These are phyloP conservation scores for Amorphotheca resinae DNA, from an alignment of 495 filamentous ascomycete species.

Conservation along the genomic window DNA sequence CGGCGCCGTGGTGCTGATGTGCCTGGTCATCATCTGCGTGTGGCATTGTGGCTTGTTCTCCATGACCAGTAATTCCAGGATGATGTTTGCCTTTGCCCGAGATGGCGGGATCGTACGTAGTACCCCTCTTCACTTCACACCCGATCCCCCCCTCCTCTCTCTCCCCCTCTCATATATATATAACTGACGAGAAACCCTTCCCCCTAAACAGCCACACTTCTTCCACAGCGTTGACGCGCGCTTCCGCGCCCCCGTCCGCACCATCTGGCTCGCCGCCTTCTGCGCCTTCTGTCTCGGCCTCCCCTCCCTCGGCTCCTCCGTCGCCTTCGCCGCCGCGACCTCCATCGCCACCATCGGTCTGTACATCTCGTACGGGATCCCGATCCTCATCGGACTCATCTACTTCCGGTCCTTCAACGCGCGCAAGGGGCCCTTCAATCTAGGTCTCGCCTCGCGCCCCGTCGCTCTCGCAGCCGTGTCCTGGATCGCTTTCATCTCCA, in stretches of 20 bases:
- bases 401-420: conserved; percentile 30
- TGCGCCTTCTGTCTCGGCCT: conserved; percentile 47
- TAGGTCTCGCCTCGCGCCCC: conserved; percentile 40
- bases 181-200: too few species aligned
- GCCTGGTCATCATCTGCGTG: conserved; percentile 45
- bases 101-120: conserved; percentile 37
- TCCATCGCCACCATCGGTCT: conserved; percentile 53
- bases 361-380: conserved; percentile 52
- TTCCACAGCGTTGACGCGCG: conserved; percentile 36
- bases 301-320: conserved; percentile 45
- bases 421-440: conserved; percentile 41
- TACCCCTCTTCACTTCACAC: conserved; percentile 12
- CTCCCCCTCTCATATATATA: too few species aligned
- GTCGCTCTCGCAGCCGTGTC: conserved; percentile 38
- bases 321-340: conserved; percentile 50
- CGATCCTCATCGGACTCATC: conserved; percentile 44
- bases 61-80: conserved; percentile 47
- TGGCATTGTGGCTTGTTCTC: conserved; percentile 50
- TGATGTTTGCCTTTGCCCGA: conserved; percentile 51
- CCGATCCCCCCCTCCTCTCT: neutral
- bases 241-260: conserved; percentile 39
- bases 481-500: conserved; percentile 44
- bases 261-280: conserved; percentile 43
- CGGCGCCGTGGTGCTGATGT: conserved; percentile 43
- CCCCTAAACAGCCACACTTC: conserved; percentile 24